These are phyloP conservation scores for Cyberlindnera euphorbiae DNA, from an alignment of 805 yeast genomes.

Conservation along the genomic window DNA sequence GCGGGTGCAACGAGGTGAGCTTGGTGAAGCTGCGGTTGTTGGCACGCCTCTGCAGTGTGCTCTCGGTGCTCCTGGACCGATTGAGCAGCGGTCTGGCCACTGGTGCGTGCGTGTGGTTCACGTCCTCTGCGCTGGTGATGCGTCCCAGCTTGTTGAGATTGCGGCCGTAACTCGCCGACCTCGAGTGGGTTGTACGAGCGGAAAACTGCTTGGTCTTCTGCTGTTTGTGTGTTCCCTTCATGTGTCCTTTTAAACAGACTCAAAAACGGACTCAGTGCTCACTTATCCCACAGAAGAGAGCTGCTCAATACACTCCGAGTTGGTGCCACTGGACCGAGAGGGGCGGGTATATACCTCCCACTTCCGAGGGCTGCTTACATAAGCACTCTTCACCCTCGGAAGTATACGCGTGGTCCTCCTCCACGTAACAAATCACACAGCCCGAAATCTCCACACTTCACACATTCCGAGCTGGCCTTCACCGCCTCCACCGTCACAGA, in stretches of 20 bases:
- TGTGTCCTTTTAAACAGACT: too few relatives aligned
- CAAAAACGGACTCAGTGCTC: neutral
- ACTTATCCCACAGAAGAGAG: neutral
- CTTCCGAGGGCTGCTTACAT: too few relatives aligned
- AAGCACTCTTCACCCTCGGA: too few relatives aligned
- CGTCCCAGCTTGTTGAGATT: constrained; percentile 22
- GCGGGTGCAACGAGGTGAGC: constrained; percentile 18
- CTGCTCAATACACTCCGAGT: too few relatives aligned
- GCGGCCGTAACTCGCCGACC: constrained; percentile 25
- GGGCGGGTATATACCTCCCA: too few relatives aligned
- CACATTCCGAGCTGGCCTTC: too few relatives aligned
- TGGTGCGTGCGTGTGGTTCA: constrained; percentile 1
- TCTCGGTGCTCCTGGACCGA: constrained; percentile 24
- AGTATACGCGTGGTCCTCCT: too few relatives aligned
- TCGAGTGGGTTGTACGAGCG: constrained; percentile 17
- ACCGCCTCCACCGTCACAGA: neutral
- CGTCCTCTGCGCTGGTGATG: constrained; percentile 21
- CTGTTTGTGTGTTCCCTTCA: constrained; percentile 8
- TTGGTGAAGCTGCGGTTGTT: constrained; percentile 20
- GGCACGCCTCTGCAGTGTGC: constrained; percentile 11
- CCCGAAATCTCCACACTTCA: too few relatives aligned
- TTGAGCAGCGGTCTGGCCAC: constrained; percentile 18
- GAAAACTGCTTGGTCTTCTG: constrained; percentile 22
- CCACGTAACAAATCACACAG: too few relatives aligned
- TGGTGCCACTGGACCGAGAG: too few relatives aligned